A percentile compares a stretch with the other conserved stretches of the same genome.
Conservation (phyloP, 1,139 yeast genomes). For the Zygosaccharomyces sapae region DNA sequence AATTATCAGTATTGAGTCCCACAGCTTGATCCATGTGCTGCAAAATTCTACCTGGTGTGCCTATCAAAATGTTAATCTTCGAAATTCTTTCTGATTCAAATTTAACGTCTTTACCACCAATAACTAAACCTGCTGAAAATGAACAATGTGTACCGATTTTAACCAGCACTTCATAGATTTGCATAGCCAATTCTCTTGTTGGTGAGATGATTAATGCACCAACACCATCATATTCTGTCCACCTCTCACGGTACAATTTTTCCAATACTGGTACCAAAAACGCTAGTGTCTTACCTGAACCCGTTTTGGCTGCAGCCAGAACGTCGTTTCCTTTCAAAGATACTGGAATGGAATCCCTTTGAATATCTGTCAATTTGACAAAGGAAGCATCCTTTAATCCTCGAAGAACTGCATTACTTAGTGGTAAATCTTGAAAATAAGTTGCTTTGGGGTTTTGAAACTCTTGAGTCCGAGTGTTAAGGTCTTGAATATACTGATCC, state of each 20-base stretch:
- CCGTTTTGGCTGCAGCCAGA: constrained; percentile 91
- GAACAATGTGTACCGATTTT: constrained; percentile 77
- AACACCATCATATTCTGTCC: constrained; percentile 87
- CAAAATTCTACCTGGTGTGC: constrained; percentile 92
- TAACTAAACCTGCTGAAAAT: constrained; percentile 90
- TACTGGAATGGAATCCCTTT: constrained; percentile 69
- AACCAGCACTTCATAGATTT: constrained; percentile 82
- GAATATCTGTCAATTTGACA: constrained; percentile 79
- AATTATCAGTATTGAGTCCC: constrained; percentile 72
- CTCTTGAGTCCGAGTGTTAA: constrained; percentile 48
- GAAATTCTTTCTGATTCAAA: constrained; percentile 83
- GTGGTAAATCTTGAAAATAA: constrained; percentile 67
- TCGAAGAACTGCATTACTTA: constrained; percentile 57
- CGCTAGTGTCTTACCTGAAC: constrained; percentile 94
- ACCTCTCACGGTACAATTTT: constrained; percentile 60
- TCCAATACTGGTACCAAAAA: constrained; percentile 84
- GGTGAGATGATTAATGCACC: constrained; percentile 93
- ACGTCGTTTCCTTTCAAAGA: constrained; percentile 80
- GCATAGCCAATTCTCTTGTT: constrained; percentile 90
- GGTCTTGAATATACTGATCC: constrained; percentile 43
- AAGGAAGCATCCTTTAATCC: constrained; percentile 75
- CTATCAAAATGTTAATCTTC: constrained; percentile 79
- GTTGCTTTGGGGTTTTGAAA: constrained; percentile 42
- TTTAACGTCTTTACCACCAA: constrained; percentile 93
- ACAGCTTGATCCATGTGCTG: constrained; percentile 95